Conservation (phyloP, 179 eudicot species). For the Gypsophila paniculata region DNA sequence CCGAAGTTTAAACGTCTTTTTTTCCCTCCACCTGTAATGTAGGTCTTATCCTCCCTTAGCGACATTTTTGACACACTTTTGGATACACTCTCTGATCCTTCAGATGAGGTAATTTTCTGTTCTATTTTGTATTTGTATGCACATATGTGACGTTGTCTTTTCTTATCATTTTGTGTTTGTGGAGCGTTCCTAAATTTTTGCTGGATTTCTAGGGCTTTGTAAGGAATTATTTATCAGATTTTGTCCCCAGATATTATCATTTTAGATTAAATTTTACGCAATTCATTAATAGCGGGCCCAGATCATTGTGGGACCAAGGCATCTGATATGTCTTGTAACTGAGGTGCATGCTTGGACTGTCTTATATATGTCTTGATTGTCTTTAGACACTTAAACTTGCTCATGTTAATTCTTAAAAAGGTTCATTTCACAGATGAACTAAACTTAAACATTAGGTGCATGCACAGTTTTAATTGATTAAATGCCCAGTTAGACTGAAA, state of each 20-base stretch:
- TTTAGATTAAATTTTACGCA: neutral
- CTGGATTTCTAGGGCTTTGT: neutral
- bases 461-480: neutral
- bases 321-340: neutral
- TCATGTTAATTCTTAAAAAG: neutral
- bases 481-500: neutral
- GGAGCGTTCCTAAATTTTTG: neutral
- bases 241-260: neutral
- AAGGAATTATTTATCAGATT: neutral
- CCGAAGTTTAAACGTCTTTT: neutral
- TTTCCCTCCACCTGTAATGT: neutral
- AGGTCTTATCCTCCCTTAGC: conserved; percentile 66
- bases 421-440: neutral
- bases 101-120: conserved; percentile 65
- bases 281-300: neutral
- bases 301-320: neutral
- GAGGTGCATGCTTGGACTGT: neutral
- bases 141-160: neutral
- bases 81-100: conserved; percentile 70
- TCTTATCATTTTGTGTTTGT: neutral
- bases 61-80: conserved; percentile 83
- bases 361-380: neutral
- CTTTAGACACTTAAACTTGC: neutral
- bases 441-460: neutral
- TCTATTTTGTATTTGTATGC: conserved; percentile 13